A percentile compares a stretch with the other conserved stretches of the same genome.
Evolutionary conservation across 225 moss, liverwort and hornwort species (phyloP).

Genomic region (Sphagnum contortum): DNA sequence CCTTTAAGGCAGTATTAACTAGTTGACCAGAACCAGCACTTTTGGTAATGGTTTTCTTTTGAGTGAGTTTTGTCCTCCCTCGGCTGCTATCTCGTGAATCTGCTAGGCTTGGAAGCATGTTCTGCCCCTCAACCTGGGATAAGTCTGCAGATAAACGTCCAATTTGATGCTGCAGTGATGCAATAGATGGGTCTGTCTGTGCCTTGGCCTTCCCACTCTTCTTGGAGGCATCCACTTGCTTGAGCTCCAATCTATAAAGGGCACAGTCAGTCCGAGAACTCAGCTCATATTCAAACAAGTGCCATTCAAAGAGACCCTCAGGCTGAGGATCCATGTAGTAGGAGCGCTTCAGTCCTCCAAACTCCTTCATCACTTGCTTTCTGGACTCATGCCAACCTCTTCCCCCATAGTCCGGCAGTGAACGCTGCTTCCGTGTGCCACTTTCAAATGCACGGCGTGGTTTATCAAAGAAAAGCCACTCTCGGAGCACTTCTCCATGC

Average conservation of each 20-base stretch:
- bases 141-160: slow-evolving; percentile 41
- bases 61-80: slow-evolving; percentile 4
- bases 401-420: slow-evolving; percentile 43
- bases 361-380: slow-evolving; percentile 54
- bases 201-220: slow-evolving; percentile 19
- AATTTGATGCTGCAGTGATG: slow-evolving; percentile 46
- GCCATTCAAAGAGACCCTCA: slow-evolving; percentile 45
- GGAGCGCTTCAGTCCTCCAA: slow-evolving; percentile 49
- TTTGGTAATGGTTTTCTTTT: slow-evolving; percentile 21
- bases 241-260: slow-evolving; percentile 48
- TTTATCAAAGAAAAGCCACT: slow-evolving; percentile 55
- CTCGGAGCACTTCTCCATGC: slow-evolving; percentile 37
- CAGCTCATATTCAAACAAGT: slow-evolving; percentile 55
- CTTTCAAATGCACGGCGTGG: slow-evolving; percentile 52
- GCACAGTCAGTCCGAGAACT: slow-evolving; percentile 41
- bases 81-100: too few species aligned
- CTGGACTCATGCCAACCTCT: slow-evolving; percentile 59
- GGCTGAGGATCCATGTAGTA: slow-evolving; percentile 63
- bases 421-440: slow-evolving; percentile 55
- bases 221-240: slow-evolving; percentile 39
- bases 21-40: slow-evolving; percentile 29
- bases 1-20: slow-evolving; percentile 34
- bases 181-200: slow-evolving; percentile 34
- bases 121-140: slow-evolving; percentile 31
- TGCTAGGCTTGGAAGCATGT: too few species aligned